phyloP scores from a whole-genome alignment of 73 alveolate species.

The Paramecium primaurelia region DNA sequence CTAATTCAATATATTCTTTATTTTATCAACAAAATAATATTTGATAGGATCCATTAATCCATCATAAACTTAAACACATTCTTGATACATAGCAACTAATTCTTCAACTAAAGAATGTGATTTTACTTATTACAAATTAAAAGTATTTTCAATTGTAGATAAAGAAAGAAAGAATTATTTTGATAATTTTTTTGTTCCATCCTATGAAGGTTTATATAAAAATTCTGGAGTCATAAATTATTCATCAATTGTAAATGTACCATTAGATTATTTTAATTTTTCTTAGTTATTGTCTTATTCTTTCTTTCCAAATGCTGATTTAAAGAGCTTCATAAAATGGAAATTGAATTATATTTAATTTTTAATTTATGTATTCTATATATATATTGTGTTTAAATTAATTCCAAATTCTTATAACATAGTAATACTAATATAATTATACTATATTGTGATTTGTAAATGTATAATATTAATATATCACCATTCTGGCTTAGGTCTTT shows the following conservation, averaged over 20 bases:
- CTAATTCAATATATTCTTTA: not conserved
- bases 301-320: conserved; percentile 4
- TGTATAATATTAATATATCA: not conserved
- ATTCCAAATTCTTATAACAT: not conserved
- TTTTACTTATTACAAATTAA: not conserved
- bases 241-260: conserved; percentile 17
- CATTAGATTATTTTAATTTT: not conserved
- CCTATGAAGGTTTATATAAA: not conserved
- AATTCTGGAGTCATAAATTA: conserved; percentile 39
- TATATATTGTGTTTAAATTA: not conserved
- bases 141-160: not conserved
- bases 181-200: not conserved
- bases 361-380: not conserved
- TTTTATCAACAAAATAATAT: conserved; percentile 39
- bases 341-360: not conserved
- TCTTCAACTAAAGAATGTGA: not conserved
- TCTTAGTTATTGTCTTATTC: not conserved
- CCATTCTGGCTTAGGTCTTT: conserved; percentile 46
- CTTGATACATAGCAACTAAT: conserved; percentile 18
- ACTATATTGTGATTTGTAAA: not conserved
- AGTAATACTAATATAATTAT: not conserved
- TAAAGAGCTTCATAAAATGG: conserved; percentile 8
- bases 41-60: not conserved
- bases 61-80: conserved; percentile 12
- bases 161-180: not conserved